Evolutionary conservation across 768 basidiomycete genomes (phyloP), one percentile per base, ranked within the genome.

Genomic region (Lactarius tabidus): DNA sequence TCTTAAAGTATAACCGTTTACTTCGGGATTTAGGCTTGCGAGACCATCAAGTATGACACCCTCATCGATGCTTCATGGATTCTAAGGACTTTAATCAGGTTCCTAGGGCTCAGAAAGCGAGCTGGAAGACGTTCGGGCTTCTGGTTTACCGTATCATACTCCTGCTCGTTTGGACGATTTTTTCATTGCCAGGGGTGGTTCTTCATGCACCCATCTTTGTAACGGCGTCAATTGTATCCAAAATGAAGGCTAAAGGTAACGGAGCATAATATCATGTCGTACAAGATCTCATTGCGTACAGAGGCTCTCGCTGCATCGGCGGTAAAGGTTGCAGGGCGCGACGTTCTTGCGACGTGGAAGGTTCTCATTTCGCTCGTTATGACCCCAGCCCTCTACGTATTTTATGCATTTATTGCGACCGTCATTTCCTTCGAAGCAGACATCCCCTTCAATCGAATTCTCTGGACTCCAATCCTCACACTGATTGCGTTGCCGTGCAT

Each of bases 271-370:
- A 33, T 63, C 14, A 10, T n/a, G 35, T 33, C 17, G 51, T 6
- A 2, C 28, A 17, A 55, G n/a, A 28, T 59, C 41, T 62, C 57
- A 60, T 55, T 52, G 20, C 36, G 31, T 41, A 4, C 75, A 97
- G 95, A 95, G 83, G 95, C 95, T 15, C 88, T 98, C 64, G 96
- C 95, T 29, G 94, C 90, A 7, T 97, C 95, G 15, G 86, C 84
- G 6, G 95, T 98, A 73, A 98, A 98, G 77, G 86, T 98, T 59
- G 91, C 92, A 15, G 95, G 89, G 18, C 84, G 92, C 48, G 95
- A 98, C 72, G 96, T 98, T 23, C 80, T 98, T 20, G 95, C 93
- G 0, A 94, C 95, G 2, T 98, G 95, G 95, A 98, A 98, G 74
- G 87, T 98, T 43, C 82, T 98, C 31, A 93, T 98, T 63, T 95